Evolutionary conservation across 2,329 filamentous ascomycete species (phyloP).

Genomic region (Pyricularia sp.): DNA sequence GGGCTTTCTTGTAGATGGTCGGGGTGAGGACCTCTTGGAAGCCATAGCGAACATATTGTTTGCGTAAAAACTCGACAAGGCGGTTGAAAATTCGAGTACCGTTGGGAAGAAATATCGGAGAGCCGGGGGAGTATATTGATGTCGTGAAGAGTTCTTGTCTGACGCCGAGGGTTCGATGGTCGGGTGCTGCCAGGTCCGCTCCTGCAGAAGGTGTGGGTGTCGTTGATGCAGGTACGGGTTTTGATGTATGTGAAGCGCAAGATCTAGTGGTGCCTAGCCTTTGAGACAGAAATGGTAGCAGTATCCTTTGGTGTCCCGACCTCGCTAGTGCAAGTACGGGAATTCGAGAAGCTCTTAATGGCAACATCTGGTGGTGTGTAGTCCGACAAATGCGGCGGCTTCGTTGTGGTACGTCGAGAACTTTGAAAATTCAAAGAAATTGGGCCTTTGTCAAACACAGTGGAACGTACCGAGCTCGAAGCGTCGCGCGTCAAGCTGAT

Average conservation of each 20-base stretch:
- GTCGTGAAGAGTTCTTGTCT: slow-evolving; percentile 68
- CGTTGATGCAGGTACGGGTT: slow-evolving; percentile 5
- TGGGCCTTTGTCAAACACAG: not conserved
- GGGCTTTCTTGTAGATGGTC: slow-evolving; percentile 76
- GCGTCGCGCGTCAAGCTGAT: slow-evolving; percentile 1
- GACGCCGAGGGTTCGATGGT: slow-evolving; percentile 47
- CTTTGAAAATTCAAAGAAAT: not conserved
- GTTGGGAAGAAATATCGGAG: slow-evolving; percentile 71
- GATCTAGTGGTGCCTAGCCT: slow-evolving; percentile 6
- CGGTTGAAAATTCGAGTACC: slow-evolving; percentile 76
- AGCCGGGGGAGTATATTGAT: slow-evolving; percentile 70
- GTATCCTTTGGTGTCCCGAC: not conserved
- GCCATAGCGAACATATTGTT: slow-evolving; percentile 73
- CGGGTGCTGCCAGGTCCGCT: slow-evolving; percentile 19
- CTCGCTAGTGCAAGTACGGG: not conserved
- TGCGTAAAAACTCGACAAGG: slow-evolving; percentile 66
- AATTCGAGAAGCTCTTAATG: not conserved
- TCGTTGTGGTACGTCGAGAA: not conserved
- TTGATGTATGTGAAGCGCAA: slow-evolving; percentile 17
- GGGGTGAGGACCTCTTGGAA: slow-evolving; percentile 84
- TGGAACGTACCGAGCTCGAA: not conserved
- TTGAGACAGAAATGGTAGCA: not conserved
- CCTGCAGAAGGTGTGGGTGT: slow-evolving; percentile 10
- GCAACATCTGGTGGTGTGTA: not conserved
- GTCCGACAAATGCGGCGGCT: not conserved